Conservation (phyloP, 2,329 filamentous ascomycete species). For the Hypocrella siamensis region DNA sequence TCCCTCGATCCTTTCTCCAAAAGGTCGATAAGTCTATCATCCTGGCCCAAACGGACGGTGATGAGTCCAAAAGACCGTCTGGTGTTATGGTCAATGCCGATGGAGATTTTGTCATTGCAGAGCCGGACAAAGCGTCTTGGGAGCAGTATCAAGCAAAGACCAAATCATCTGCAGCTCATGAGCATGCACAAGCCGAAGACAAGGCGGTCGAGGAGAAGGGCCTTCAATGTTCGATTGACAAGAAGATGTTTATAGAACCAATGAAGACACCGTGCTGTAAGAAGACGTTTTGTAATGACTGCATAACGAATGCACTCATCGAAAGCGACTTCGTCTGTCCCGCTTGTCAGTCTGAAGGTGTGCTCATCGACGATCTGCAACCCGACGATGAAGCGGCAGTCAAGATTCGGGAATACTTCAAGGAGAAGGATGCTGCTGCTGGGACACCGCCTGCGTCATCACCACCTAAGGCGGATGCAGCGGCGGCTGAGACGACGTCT, state of each 20-base stretch:
- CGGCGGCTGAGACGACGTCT: constrained; percentile 19
- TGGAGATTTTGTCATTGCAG: constrained; percentile 91
- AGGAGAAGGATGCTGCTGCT: constrained; percentile 38
- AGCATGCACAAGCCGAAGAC: constrained; percentile 59
- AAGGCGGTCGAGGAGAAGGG: constrained; percentile 80
- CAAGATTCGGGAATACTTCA: constrained; percentile 63
- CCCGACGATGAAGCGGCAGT: constrained; percentile 63
- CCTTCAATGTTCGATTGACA: constrained; percentile 89
- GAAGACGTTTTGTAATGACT: constrained; percentile 98
- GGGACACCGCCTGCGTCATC: constrained; percentile 16
- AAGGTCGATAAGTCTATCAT: constrained; percentile 84
- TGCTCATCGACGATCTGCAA: constrained; percentile 82
- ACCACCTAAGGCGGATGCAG: constrained; percentile 22
- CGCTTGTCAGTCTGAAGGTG: constrained; percentile 76
- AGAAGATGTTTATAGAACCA: constrained; percentile 94
- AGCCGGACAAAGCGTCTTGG: constrained; percentile 92
- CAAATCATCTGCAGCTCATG: constrained; percentile 72
- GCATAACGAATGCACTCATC: constrained; percentile 97
- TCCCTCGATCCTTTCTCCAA: constrained; percentile 87
- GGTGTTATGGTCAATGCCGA: constrained; percentile 97
- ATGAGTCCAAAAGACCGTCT: constrained; percentile 71
- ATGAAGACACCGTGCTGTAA: constrained; percentile 98
- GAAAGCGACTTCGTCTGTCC: constrained; percentile 97
- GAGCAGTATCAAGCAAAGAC: constrained; percentile 92
- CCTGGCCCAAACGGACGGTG: constrained; percentile 55